Conservation (phyloP, 345 rosid species). For the Carallia pectinifolia region DNA sequence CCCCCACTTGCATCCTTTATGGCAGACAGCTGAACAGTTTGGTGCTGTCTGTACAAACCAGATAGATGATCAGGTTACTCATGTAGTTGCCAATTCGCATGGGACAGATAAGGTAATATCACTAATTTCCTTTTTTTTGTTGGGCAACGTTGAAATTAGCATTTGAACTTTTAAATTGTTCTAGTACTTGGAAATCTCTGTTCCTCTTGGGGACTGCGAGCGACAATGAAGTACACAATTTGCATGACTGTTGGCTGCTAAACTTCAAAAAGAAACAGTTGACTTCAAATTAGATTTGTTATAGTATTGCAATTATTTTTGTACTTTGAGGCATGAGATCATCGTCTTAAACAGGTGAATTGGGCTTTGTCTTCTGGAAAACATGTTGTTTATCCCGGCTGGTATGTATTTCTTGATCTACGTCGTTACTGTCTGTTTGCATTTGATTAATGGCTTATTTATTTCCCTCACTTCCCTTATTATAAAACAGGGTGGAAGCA, state of each 20-base stretch:
- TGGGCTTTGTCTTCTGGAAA: conserved; percentile 80
- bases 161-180: no score
- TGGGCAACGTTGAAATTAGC: no score
- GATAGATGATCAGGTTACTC: conserved; percentile 88
- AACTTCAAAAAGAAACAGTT: not conserved
- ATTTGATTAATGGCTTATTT: conserved; percentile 15
- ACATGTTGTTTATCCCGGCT: conserved; percentile 93
- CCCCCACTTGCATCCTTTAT: conserved; percentile 89
- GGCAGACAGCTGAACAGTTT: conserved; percentile 98
- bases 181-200: not conserved
- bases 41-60: conserved; percentile 94
- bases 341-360: conserved; percentile 68
- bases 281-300: no score
- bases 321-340: conserved; percentile 7
- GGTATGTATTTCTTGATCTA: conserved; percentile 47
- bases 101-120: conserved; percentile 92
- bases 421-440: not conserved
- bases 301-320: not conserved
- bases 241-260: not conserved
- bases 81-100: conserved; percentile 90
- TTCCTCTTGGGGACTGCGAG: not conserved
- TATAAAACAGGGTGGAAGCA: conserved; percentile 91
- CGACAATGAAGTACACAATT: not conserved
- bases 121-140: not conserved
- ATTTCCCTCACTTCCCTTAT: not conserved